Base-by-base conservation (phyloP, 805 yeast species). In the Metschnikowia borealis region DNA sequence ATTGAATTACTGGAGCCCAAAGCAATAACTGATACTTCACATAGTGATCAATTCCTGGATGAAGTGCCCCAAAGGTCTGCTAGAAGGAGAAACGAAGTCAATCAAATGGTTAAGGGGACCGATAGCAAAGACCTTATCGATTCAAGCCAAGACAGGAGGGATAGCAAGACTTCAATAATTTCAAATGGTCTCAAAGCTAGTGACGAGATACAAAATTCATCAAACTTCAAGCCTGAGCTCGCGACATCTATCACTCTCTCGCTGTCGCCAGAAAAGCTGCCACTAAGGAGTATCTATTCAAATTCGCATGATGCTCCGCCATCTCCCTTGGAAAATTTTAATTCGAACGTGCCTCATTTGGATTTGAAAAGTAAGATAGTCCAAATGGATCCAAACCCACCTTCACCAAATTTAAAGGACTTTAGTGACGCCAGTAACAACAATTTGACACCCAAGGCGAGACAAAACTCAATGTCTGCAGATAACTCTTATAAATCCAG, bases 401-500 rank as follows among this genome's bases (percentile, higher is more conserved):
- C 15, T 7, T 42, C 45, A 14, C 45, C 45, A 11, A 33, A 20
- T 20, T 20, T 14, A n/a, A 32, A 33, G 15, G 45, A 32, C n/a
- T 21, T 33, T 1, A 20, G 35, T 5, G 45, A 33, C 14, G 45
- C 33, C 11, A 18, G 5, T 26, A 20, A 29, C 43, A 39, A 29
- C n/a, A 32, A 15, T 21, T n/a, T 33, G 45, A 33, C n/a, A 7
- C 36, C 6, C 31, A 35, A 40, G 26, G 35, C 54, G n/a, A 54
- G 56, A 39, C 59, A 60, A 50, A 53, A 44, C 18, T 61, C 65
- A 38, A 52, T 51, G 14, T 53, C 65, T 34, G 66, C 69, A 38
- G 62, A 62, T 46, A 61, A 46, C 13, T 59, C 66, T 6, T 67
- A 66, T 53, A 65, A 66, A 45, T 62, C 71, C 8, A 54, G 73